These are phyloP conservation scores for Rhizodiscina lignyota DNA, from an alignment of 495 filamentous ascomycete species.

Conservation along the genomic window DNA sequence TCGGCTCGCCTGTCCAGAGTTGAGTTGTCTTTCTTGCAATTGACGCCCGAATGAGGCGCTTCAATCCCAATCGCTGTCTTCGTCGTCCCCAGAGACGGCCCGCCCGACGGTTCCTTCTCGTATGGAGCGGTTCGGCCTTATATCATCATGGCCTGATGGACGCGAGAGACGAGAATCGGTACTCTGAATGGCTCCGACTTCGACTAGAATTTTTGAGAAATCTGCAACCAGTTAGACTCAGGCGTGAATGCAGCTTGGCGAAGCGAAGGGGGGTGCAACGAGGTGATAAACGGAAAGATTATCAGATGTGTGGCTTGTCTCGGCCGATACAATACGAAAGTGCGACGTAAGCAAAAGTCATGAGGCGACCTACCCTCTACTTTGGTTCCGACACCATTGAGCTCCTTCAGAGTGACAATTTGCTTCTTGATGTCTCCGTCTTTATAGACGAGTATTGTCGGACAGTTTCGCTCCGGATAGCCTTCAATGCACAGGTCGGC, in stretches of 20 bases:
- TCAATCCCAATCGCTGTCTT: slow-evolving; percentile 25
- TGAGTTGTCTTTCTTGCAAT: too few species aligned
- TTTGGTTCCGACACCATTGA: slow-evolving; percentile 53
- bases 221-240: too few species aligned
- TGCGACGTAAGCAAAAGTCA: too few species aligned
- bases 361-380: slow-evolving; percentile 45
- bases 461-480: slow-evolving; percentile 87
- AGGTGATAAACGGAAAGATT: too few species aligned
- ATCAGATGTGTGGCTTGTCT: too few species aligned
- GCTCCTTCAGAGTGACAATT: slow-evolving; percentile 65
- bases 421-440: slow-evolving; percentile 85
- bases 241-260: too few species aligned
- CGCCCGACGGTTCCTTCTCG: slow-evolving; percentile 14
- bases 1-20: too few species aligned
- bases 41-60: too few species aligned
- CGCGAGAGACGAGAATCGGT: slow-evolving; percentile 63
- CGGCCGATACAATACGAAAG: too few species aligned
- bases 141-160: slow-evolving; percentile 28
- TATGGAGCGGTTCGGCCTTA: slow-evolving; percentile 27
- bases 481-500: slow-evolving; percentile 90
- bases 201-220: slow-evolving; percentile 62
- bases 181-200: slow-evolving; percentile 57
- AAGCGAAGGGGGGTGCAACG: too few species aligned
- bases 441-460: slow-evolving; percentile 82
- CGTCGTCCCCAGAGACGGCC: slow-evolving; percentile 7